Percentiles rank a stretch among this genome's conserved stretches.
phyloP scores from a whole-genome alignment of 495 filamentous ascomycete species.

The Aspergillus sclerotiicarbonarius region DNA sequence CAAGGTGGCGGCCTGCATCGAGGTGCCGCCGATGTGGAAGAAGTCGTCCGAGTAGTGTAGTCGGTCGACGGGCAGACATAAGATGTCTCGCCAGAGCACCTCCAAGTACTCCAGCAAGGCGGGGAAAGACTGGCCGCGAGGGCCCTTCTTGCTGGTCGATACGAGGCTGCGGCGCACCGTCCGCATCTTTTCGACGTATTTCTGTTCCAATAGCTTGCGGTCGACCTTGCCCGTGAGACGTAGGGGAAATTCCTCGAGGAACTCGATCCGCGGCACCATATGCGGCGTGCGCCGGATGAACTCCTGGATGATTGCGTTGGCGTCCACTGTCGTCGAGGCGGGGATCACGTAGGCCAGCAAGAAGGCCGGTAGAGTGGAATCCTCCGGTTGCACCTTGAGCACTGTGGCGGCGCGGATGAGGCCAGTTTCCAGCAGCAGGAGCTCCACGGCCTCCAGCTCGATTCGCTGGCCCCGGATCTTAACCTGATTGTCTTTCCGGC shows the following conservation, averaged over 20 bases:
- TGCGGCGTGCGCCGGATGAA: conserved; percentile 8
- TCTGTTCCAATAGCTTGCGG: conserved; percentile 9
- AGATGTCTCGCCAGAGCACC: background rate
- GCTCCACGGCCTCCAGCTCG: conserved; percentile 46
- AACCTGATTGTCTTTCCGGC: conserved; percentile 41
- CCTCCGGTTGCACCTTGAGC: background rate
- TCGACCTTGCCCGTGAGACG: conserved; percentile 20
- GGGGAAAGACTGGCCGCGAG: too few relatives aligned
- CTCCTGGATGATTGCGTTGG: background rate
- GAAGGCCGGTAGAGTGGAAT: conserved; percentile 1
- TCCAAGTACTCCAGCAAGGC: background rate
- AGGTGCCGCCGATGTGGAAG: conserved; percentile 12
- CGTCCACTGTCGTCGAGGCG: background rate
- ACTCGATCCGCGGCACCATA: conserved; percentile 17
- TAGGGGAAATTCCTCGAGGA: conserved; percentile 13
- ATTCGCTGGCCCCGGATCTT: conserved; percentile 49
- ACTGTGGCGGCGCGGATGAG: background rate
- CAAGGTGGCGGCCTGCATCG: conserved; percentile 13
- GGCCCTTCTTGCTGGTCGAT: too few relatives aligned
- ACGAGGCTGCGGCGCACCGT: too few relatives aligned
- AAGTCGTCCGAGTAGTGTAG: conserved; percentile 7
- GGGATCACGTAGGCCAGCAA: conserved; percentile 14
- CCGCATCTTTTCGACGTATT: conserved; percentile 1
- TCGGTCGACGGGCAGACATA: background rate
- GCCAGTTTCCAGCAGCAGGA: conserved; percentile 2